Conservation (phyloP, 345 rosid genomes). For the Carallia brachiata region DNA sequence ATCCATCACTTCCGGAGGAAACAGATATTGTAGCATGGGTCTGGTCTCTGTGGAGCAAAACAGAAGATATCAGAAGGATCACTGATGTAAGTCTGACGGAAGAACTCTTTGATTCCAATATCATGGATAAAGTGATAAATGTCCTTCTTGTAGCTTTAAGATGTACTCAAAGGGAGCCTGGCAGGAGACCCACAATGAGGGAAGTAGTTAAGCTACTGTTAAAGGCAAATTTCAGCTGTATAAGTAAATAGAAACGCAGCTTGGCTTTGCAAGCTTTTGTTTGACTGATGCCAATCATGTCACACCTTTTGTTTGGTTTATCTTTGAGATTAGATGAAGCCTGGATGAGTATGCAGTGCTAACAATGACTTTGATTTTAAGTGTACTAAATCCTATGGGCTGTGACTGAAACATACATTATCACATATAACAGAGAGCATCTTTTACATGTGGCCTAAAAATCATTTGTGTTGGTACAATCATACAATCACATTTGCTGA, state of each 20-base stretch:
- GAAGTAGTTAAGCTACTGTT: constrained; percentile 35
- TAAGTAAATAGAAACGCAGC: background rate
- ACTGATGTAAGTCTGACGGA: constrained; percentile 42
- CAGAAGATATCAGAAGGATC: constrained; percentile 35
- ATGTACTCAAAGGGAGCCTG: constrained; percentile 60
- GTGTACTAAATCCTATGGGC: too few species aligned
- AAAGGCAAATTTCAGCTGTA: background rate
- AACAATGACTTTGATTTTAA: too few species aligned
- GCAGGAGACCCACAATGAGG: constrained; percentile 63
- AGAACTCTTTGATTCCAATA: constrained; percentile 47
- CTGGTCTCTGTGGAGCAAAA: constrained; percentile 39
- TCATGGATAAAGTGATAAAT: constrained; percentile 41
- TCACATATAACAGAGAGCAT: too few species aligned
- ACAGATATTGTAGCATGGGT: constrained; percentile 53
- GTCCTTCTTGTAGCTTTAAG: constrained; percentile 50
- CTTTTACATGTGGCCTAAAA: too few species aligned
- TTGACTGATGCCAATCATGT: too few species aligned
- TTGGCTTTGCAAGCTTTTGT: background rate
- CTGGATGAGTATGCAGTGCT: too few species aligned
- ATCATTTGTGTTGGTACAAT: too few species aligned
- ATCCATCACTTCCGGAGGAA: constrained; percentile 23
- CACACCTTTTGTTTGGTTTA: too few species aligned
- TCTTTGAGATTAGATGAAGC: too few species aligned
- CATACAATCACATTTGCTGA: background rate
- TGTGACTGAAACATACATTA: too few species aligned